These are phyloP conservation scores for Amanita jacksonii DNA, from an alignment of 768 basidiomycete species.

Conservation along the genomic window DNA sequence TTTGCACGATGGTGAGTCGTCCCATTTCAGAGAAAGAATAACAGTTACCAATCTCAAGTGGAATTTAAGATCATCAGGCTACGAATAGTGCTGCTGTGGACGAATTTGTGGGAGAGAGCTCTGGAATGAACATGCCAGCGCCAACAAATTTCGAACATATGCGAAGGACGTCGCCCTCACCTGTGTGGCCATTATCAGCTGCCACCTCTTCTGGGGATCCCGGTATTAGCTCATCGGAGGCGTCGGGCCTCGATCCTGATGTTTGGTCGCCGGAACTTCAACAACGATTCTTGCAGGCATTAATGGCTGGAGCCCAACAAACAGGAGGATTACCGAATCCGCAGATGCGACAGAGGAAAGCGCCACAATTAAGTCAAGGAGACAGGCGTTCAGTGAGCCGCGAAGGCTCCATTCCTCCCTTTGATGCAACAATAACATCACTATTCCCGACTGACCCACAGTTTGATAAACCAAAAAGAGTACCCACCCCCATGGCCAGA, in stretches of 20 bases:
- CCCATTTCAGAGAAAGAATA: too few relatives aligned
- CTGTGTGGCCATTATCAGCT: constrained; percentile 15
- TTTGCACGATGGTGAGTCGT: constrained; percentile 36
- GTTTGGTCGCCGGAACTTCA: constrained; percentile 66
- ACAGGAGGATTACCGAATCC: constrained; percentile 9
- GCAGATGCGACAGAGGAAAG: not conserved
- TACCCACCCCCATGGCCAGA: not conserved
- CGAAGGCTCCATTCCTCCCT: constrained; percentile 14
- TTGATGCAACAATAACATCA: constrained; percentile 39
- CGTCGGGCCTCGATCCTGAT: constrained; percentile 33
- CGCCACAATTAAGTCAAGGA: not conserved
- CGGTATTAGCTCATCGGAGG: constrained; percentile 16
- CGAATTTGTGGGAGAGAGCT: constrained; percentile 35
- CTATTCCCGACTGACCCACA: constrained; percentile 24
- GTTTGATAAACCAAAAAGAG: not conserved
- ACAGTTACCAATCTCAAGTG: not conserved
- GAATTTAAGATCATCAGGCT: constrained; percentile 29
- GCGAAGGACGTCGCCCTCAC: constrained; percentile 19
- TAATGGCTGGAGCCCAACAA: constrained; percentile 31
- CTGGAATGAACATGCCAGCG: constrained; percentile 24
- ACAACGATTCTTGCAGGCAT: constrained; percentile 54
- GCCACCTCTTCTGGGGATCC: constrained; percentile 8
- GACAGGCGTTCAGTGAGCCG: not conserved
- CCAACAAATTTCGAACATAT: constrained; percentile 15
- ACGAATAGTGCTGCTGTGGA: constrained; percentile 19